Evolutionary conservation across 2,329 filamentous ascomycete species (phyloP).

Genomic region (Blumeria hordei): DNA sequence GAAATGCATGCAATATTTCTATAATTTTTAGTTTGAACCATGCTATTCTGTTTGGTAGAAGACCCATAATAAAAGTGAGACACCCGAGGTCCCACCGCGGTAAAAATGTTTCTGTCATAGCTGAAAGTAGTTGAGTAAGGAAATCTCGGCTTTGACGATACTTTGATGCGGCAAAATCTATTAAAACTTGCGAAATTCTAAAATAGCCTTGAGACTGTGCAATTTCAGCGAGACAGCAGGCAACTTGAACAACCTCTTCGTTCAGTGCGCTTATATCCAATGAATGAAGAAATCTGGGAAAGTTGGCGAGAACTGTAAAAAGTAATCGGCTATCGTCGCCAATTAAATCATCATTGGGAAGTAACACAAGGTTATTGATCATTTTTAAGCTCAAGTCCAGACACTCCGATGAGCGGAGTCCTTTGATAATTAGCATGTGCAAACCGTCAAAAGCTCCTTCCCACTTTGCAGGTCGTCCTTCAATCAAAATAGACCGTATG

Average conservation of each 20-base stretch:
- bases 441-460: conserved; percentile 73
- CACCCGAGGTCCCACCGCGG: conserved; percentile 63
- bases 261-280: conserved; percentile 42
- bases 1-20: conserved; percentile 62
- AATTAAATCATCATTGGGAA: conserved; percentile 59
- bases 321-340: conserved; percentile 65
- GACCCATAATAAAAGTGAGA: conserved; percentile 71
- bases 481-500: conserved; percentile 46
- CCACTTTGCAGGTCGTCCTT: conserved; percentile 68
- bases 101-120: conserved; percentile 56
- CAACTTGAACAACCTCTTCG: conserved; percentile 32
- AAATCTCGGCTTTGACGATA: conserved; percentile 53
- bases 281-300: conserved; percentile 61
- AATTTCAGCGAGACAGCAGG: conserved; percentile 43
- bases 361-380: conserved; percentile 51
- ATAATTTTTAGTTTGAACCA: conserved; percentile 91
- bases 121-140: conserved; percentile 44
- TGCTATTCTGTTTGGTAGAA: conserved; percentile 65
- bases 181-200: conserved; percentile 42
- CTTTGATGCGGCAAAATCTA: conserved; percentile 41
- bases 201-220: conserved; percentile 48
- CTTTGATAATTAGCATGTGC: conserved; percentile 72
- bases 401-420: conserved; percentile 64
- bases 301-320: conserved; percentile 73
- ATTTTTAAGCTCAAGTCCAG: conserved; percentile 54